Evolutionary conservation across 2,329 filamentous ascomycete genomes (phyloP).

Genomic region (Fusarium irregulare): DNA sequence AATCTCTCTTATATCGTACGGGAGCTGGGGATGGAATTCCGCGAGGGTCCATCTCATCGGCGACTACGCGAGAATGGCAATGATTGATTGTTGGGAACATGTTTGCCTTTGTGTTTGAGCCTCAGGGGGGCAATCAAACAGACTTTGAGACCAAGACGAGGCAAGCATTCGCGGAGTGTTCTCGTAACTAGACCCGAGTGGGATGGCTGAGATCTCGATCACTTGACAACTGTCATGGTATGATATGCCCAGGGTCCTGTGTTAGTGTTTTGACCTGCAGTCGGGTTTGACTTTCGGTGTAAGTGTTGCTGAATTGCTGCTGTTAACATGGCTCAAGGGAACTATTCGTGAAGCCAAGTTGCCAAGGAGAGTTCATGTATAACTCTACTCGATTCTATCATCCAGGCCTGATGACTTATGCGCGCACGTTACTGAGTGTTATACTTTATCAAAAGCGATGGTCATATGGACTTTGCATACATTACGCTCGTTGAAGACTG

Average conservation of each 20-base stretch:
- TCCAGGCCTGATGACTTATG: not conserved
- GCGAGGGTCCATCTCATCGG: constrained; percentile 6
- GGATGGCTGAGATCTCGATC: not conserved
- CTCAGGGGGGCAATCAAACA: constrained; percentile 10
- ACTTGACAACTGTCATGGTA: not conserved
- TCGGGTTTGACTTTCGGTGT: not conserved
- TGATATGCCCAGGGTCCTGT: not conserved
- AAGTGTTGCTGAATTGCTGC: not conserved
- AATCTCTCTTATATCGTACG: constrained; percentile 24
- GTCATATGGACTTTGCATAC: no score
- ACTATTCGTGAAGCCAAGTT: not conserved
- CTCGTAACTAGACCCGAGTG: not conserved
- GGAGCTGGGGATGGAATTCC: constrained; percentile 12
- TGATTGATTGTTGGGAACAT: not conserved
- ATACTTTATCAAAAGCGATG: not conserved
- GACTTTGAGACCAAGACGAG: not conserved
- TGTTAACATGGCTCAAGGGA: not conserved
- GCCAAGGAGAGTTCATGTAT: not conserved
- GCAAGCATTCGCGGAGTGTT: not conserved
- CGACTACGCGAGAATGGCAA: constrained; percentile 4
- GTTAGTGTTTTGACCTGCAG: not conserved
- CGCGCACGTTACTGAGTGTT: no score
- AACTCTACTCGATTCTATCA: not conserved
- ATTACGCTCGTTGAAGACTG: not conserved
- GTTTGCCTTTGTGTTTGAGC: constrained; percentile 11